Evolutionary conservation across 2,329 filamentous ascomycete genomes (phyloP).

Genomic region (Colletotrichum neosansevieriae): DNA sequence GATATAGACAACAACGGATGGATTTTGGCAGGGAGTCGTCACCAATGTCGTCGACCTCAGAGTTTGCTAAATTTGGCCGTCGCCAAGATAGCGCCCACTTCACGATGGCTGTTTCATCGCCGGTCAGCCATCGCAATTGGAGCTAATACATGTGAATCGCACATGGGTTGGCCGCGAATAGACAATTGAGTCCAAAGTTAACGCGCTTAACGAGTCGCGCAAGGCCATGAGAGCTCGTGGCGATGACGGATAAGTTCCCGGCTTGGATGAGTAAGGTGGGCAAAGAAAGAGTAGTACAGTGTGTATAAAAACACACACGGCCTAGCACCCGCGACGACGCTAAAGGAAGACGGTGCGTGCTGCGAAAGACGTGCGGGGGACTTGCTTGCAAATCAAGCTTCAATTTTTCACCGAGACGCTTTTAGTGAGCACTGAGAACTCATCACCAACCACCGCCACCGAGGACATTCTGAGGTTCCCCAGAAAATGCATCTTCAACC

Average conservation of each 20-base stretch:
- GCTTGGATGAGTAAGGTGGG: not conserved
- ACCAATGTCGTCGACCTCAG: not conserved
- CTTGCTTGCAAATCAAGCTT: conserved; percentile 35
- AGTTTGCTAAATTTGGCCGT: conserved; percentile 6
- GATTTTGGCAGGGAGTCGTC: not conserved
- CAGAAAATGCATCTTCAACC: conserved; percentile 41
- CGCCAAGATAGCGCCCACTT: conserved; percentile 2
- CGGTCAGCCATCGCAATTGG: not conserved
- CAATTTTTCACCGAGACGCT: conserved; percentile 14
- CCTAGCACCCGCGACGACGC: rapidly evolving
- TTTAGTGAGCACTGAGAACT: not conserved
- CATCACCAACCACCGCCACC: conserved; percentile 14
- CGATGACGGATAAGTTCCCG: not conserved
- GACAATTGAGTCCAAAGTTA: not conserved
- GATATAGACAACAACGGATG: not conserved
- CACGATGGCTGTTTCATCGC: conserved; percentile 1
- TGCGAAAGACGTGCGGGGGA: conserved; percentile 12
- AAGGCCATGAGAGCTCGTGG: not conserved
- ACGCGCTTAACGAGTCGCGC: not conserved
- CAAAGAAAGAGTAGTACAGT: not conserved
- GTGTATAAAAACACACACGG: not conserved
- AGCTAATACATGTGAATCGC: not conserved
- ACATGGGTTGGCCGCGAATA: conserved; percentile 5
- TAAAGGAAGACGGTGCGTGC: not conserved
- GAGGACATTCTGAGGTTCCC: not conserved